Evolutionary conservation across 2,329 filamentous ascomycete species (phyloP).

Genomic region (Juglanconis sp.): DNA sequence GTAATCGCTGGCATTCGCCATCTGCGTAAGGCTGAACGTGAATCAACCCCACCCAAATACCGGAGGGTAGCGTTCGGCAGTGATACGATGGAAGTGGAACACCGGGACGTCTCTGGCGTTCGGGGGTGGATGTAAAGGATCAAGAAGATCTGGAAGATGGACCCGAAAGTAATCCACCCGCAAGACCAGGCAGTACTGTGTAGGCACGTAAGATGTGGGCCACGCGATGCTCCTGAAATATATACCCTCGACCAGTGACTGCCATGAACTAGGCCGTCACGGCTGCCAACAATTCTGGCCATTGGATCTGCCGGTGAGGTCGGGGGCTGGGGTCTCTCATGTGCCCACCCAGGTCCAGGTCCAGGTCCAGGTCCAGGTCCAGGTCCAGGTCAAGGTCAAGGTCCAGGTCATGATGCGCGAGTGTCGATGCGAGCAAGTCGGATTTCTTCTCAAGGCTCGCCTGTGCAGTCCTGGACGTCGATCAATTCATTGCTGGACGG

Average conservation of each 20-base stretch:
- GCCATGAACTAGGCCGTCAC: neutral
- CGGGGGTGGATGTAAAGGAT: neutral
- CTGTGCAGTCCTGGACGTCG: too few species aligned
- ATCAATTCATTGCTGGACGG: too few species aligned
- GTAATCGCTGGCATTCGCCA: neutral
- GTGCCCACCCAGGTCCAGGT: neutral
- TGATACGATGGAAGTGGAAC: slow-evolving; percentile 6
- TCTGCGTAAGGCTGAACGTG: slow-evolving; percentile 17
- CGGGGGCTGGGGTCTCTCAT: neutral
- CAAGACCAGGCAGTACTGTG: slow-evolving; percentile 8
- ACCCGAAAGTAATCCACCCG: slow-evolving; percentile 11
- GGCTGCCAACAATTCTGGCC: neutral
- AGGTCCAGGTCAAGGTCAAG: too few species aligned
- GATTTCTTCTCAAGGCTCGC: neutral
- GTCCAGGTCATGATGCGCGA: neutral
- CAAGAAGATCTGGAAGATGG: slow-evolving; percentile 14
- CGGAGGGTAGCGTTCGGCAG: slow-evolving; percentile 14
- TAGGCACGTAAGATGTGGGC: neutral
- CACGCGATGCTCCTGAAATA: slow-evolving; percentile 12
- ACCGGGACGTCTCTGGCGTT: neutral
- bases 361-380: neutral
- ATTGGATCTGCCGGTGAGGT: neutral
- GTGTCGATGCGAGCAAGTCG: neutral
- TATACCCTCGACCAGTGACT: slow-evolving; percentile 7
- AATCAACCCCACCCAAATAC: slow-evolving; percentile 10